phyloP scores from a whole-genome alignment of 2,329 filamentous ascomycete genomes.

The Nemania diffusa region DNA sequence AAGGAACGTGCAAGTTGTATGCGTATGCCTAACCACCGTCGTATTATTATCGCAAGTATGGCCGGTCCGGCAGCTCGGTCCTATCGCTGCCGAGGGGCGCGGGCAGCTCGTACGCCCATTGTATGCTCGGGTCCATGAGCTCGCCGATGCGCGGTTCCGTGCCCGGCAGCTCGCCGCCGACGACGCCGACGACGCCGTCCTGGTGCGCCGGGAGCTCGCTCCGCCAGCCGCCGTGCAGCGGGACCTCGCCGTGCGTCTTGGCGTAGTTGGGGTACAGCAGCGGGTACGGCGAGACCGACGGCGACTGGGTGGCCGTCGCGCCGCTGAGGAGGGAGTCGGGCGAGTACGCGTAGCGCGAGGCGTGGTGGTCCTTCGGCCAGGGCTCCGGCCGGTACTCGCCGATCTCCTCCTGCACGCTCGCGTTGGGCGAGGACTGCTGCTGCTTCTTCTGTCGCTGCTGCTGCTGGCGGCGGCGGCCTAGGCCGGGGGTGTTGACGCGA shows the following conservation, averaged over 20 bases:
- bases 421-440: slow-evolving; percentile 11
- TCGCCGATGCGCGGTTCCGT: slow-evolving; percentile 30
- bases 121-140: slow-evolving; percentile 38
- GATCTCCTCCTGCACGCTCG: slow-evolving; percentile 32
- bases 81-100: slow-evolving; percentile 37
- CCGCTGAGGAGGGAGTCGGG: slow-evolving; percentile 28
- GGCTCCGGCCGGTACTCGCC: slow-evolving; percentile 46
- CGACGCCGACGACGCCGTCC: slow-evolving; percentile 13
- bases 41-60: slow-evolving; percentile 37
- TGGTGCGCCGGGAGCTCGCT: slow-evolving; percentile 33
- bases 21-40: background rate
- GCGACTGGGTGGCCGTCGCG: slow-evolving; percentile 2
- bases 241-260: slow-evolving; percentile 5
- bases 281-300: slow-evolving; percentile 15
- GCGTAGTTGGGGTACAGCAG: background rate
- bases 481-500: slow-evolving; percentile 17
- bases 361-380: slow-evolving; percentile 28
- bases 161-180: slow-evolving; percentile 24
- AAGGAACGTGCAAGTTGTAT: slow-evolving; percentile 9
- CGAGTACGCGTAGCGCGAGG: slow-evolving; percentile 25
- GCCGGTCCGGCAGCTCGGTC: slow-evolving; percentile 43
- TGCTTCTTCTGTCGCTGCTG: no score
- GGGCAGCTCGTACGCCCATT: slow-evolving; percentile 43
- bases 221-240: slow-evolving; percentile 26
- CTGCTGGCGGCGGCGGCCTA: background rate